A percentile compares a stretch with the other conserved stretches of the same genome.
Evolutionary conservation across 1,284 basidiomycete species (phyloP).

Genomic region (Austroboletus olivaceoglutinosus): DNA sequence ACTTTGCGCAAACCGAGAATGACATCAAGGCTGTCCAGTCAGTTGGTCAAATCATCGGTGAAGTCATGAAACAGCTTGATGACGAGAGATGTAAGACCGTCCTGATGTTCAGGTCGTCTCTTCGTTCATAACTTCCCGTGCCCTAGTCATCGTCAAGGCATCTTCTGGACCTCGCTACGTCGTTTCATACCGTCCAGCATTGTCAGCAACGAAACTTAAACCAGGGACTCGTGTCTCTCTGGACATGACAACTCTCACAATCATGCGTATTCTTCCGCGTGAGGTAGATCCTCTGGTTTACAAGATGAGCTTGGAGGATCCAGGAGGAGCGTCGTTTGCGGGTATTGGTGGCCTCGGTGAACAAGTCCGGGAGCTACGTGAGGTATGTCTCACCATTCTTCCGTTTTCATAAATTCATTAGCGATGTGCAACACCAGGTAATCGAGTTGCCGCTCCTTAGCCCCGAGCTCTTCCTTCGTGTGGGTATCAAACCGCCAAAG

Average conservation of each 20-base stretch:
- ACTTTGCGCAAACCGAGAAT: slow-evolving; percentile 95
- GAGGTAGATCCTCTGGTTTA: slow-evolving; percentile 99
- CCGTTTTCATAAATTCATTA: background rate
- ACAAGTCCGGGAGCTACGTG: slow-evolving; percentile 94
- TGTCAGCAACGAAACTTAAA: slow-evolving; percentile 93
- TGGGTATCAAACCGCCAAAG: slow-evolving; percentile 95
- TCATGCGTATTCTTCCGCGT: slow-evolving; percentile 97
- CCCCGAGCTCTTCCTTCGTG: slow-evolving; percentile 92
- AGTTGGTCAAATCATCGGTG: slow-evolving; percentile 98
- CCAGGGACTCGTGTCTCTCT: slow-evolving; percentile 93
- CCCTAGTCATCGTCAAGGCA: slow-evolving; percentile 95
- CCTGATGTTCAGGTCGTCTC: background rate
- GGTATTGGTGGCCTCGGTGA: slow-evolving; percentile 96
- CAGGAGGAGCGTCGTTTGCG: slow-evolving; percentile 92
- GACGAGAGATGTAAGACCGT: slow-evolving; percentile 87
- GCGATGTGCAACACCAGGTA: slow-evolving; percentile 50
- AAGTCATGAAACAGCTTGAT: slow-evolving; percentile 98
- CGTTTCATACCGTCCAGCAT: slow-evolving; percentile 93
- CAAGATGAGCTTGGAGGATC: slow-evolving; percentile 99
- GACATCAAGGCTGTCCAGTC: slow-evolving; percentile 99
- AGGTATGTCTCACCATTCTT: slow-evolving; percentile 53
- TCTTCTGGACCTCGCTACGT: slow-evolving; percentile 98
- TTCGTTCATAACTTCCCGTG: slow-evolving; percentile 2
- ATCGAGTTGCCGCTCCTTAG: slow-evolving; percentile 96
- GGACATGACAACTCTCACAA: slow-evolving; percentile 99